Evolutionary conservation across 2,329 filamentous ascomycete genomes (phyloP), one percentile per base, ranked within the genome.

Genomic region (Rutstroemia sydowiana): DNA sequence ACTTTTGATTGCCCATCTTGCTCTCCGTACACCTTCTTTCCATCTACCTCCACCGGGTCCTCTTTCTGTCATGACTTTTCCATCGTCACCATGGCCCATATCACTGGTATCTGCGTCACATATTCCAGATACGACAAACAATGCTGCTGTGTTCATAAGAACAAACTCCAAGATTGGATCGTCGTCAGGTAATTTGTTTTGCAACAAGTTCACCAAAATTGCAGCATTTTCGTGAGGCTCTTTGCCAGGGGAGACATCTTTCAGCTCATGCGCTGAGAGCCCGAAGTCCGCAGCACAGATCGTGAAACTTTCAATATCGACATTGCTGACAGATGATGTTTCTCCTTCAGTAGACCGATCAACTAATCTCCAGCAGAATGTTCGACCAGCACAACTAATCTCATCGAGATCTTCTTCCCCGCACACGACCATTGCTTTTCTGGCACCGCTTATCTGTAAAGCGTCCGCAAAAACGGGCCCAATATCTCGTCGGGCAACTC

Each of bases 341-440:
- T 43, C 61, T 63, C 20, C 67, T 63, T 51, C 26, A 14, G 67
- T 66, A 44, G 71, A 70, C 45, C 77, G 72, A 49, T 78, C 76
- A 5, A 73, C 73, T 23, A 96, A 71, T 70, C 82, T 82, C 93
- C 93, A 98, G 77, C 91, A 95, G 63, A 87, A 83, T 2, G 91
- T 95, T 32, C 77, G 76, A 0, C 93, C 92, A 1, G 92, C 93
- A 61, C 92, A 96, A 62, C 87, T 93, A 56, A 98, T 81, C 72
- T 98, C 93, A 66, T 98, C 93, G 28, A 98, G 81, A 61, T 97
- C 89, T 71, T 97, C 95, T 59, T 87, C 85, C 40, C 93, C 93
- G 65, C 92, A 98, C 16, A 97, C 87, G 20, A 98, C 80, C 69
- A 98, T 73, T 2, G 88, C 91, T 69, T 96, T 97, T 57, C 75